phyloP scores from a whole-genome alignment of 306 rosid genomes.

The Casuarina cunninghamiana region DNA sequence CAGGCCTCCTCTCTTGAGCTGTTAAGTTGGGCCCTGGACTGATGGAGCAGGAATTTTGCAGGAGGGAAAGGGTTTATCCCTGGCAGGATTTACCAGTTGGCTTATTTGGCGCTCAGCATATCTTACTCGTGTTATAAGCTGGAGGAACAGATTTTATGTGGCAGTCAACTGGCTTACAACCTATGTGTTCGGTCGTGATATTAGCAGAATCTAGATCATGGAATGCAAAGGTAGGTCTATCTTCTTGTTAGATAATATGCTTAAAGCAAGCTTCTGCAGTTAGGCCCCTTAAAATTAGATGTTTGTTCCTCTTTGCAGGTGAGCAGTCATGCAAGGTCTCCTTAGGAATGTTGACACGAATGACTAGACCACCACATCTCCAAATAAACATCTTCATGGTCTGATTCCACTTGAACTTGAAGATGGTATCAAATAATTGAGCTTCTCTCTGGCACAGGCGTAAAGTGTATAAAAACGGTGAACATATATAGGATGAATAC shows the following conservation, averaged over 20 bases:
- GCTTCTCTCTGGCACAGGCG: neutral
- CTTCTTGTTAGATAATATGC: neutral
- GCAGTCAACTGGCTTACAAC: conserved; percentile 95
- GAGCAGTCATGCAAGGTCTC: neutral
- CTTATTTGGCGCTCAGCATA: conserved; percentile 88
- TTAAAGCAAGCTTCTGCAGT: neutral
- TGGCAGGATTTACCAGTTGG: conserved; percentile 91
- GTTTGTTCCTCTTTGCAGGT: conserved; percentile 13
- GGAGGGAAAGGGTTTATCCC: conserved; percentile 74
- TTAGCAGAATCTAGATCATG: conserved; percentile 71
- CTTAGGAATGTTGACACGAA: neutral
- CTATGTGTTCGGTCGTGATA: conserved; percentile 85
- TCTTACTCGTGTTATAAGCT: conserved; percentile 84
- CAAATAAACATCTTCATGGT: conserved; percentile 11
- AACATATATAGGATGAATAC: neutral
- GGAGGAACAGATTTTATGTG: conserved; percentile 96
- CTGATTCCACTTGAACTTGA: conserved; percentile 15
- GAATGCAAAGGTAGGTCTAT: conserved; percentile 25
- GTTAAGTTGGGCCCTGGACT: conserved; percentile 22
- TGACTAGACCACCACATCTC: neutral
- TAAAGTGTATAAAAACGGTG: conserved; percentile 17
- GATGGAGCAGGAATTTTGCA: conserved; percentile 28
- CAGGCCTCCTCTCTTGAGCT: conserved; percentile 2
- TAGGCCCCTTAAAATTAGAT: conserved; percentile 7
- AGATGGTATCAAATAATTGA: neutral